Evolutionary conservation across 441 rosid genomes (phyloP).

Genomic region (Gossypium laxum): DNA sequence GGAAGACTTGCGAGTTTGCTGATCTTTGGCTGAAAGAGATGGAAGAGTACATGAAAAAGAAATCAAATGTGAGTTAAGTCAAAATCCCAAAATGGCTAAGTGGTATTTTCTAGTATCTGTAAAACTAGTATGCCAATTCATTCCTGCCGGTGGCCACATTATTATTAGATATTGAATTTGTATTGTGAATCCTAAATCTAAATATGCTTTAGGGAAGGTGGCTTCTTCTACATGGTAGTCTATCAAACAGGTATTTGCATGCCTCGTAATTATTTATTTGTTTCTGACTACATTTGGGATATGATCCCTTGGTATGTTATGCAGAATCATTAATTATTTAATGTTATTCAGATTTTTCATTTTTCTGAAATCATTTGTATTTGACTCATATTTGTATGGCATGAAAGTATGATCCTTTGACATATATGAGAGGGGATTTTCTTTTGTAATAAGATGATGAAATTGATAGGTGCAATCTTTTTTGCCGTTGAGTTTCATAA

Average conservation of each 20-base stretch:
- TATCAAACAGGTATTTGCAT: neutral
- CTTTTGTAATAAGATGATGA: neutral
- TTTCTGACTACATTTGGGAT: neutral
- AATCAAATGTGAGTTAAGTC: slow-evolving; percentile 16
- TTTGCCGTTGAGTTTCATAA: neutral
- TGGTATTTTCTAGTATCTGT: neutral
- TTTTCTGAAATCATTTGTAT: neutral
- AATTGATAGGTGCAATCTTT: neutral
- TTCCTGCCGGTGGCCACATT: neutral
- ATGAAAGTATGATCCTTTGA: neutral
- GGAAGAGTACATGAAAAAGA: slow-evolving; percentile 44
- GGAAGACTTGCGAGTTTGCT: slow-evolving; percentile 87
- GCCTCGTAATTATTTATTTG: neutral
- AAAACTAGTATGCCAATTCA: neutral
- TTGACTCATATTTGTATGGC: neutral
- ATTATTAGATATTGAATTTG: neutral
- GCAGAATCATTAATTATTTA: neutral
- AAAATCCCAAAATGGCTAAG: neutral
- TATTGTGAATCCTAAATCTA: neutral
- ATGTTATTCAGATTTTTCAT: neutral
- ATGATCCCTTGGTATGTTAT: slow-evolving; percentile 5
- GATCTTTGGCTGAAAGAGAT: slow-evolving; percentile 77
- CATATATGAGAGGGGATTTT: neutral
- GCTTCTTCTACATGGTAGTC: neutral
- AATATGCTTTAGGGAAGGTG: neutral